phyloP scores from a whole-genome alignment of 2,329 filamentous ascomycete species.

The Penicillium vulpinum region DNA sequence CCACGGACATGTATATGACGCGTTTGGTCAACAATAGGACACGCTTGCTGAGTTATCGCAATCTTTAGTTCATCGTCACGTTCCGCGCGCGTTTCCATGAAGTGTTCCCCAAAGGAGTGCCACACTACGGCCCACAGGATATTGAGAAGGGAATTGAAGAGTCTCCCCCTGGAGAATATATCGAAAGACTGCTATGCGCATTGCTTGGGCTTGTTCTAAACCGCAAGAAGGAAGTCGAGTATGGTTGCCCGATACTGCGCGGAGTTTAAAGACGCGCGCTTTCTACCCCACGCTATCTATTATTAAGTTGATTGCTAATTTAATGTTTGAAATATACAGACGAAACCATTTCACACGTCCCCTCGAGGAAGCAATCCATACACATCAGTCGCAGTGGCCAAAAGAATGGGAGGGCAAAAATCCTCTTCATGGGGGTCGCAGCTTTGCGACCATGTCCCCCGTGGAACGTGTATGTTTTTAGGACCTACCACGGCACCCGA shows the following conservation, averaged over 20 bases:
- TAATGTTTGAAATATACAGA: conserved; percentile 51
- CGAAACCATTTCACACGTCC: conserved; percentile 90
- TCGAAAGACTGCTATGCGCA: conserved; percentile 86
- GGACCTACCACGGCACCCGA: neutral
- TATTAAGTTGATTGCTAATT: conserved; percentile 31
- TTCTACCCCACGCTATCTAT: conserved; percentile 7
- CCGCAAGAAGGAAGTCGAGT: conserved; percentile 99
- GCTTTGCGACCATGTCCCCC: conserved; percentile 79
- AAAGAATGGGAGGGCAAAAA: conserved; percentile 78
- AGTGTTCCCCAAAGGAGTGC: conserved; percentile 79
- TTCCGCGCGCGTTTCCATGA: conserved; percentile 93
- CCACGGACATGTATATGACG: conserved; percentile 19
- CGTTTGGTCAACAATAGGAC: conserved; percentile 33
- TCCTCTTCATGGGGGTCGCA: conserved; percentile 75
- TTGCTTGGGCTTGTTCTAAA: conserved; percentile 86
- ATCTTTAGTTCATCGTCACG: conserved; percentile 87
- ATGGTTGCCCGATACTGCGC: conserved; percentile 46
- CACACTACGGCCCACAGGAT: conserved; percentile 92
- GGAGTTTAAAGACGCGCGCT: conserved; percentile 8
- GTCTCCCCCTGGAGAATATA: conserved; percentile 74
- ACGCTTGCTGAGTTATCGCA: conserved; percentile 38
- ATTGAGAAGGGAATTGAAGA: conserved; percentile 84
- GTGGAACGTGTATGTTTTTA: conserved; percentile 68
- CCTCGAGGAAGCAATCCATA: conserved; percentile 85
- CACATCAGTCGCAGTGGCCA: conserved; percentile 87